A percentile compares a stretch with the other conserved stretches of the same genome.
Evolutionary conservation across 805 yeast species (phyloP).

Genomic region (Barnettozyma vustinii): DNA sequence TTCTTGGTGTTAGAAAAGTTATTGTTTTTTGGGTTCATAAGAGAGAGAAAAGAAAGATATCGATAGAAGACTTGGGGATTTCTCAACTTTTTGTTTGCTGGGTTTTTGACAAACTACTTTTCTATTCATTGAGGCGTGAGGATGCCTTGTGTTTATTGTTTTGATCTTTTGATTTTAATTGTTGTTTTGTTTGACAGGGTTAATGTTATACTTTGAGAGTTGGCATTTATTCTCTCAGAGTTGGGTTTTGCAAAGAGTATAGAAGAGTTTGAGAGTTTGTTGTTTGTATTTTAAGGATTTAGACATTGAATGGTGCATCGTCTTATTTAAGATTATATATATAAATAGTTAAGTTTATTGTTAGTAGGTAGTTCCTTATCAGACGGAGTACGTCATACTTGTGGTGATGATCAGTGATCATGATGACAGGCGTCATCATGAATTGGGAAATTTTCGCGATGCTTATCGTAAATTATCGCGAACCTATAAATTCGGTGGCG

Average conservation of each 20-base stretch:
- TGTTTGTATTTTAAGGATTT: conserved; percentile 18
- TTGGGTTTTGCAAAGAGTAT: conserved; percentile 9
- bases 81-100: neutral
- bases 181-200: conserved; percentile 6
- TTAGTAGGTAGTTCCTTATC: neutral
- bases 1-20: conserved; percentile 6
- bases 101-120: conserved; percentile 4
- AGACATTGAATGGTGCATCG: conserved; percentile 21
- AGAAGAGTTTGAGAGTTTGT: conserved; percentile 18
- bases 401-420: too few relatives aligned
- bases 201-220: neutral
- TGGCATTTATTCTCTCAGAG: neutral
- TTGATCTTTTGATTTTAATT: conserved; percentile 2
- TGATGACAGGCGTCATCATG: too few relatives aligned
- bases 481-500: neutral
- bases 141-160: neutral
- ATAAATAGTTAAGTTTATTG: neutral
- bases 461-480: neutral
- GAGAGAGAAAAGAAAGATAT: conserved; percentile 1
- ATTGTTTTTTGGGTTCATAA: conserved; percentile 6
- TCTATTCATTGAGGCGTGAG: neutral
- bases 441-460: neutral
- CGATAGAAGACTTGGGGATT: conserved; percentile 3
- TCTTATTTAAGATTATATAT: neutral
- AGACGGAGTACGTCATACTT: neutral